Base-by-base conservation (phyloP, 2,329 filamentous ascomycete genomes). In the Sclerotiophoma versabilis region DNA sequence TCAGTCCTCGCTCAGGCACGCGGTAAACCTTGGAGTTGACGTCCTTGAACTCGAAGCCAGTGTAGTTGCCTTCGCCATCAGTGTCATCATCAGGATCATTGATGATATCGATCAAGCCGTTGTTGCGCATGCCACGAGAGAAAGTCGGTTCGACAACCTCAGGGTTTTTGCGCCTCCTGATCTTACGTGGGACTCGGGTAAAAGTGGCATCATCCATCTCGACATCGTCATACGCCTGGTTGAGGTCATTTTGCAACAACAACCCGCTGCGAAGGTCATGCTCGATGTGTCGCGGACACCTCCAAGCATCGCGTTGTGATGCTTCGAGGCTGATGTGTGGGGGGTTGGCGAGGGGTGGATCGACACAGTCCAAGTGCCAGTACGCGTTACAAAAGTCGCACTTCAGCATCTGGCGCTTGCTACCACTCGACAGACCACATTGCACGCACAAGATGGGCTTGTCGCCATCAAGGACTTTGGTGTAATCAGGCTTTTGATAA, bases 311-410 rank as follows among this genome's bases (percentile, higher is more conserved):
- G 39, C 88, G 86, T 45, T 88, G 81, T 44, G 80, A 80, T 61
- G 80, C 80, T 44, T 82, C 71, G 39, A 69, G 63, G 56, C 65
- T 68, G 52, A 76, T 71, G 48, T 87, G 83, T 10, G 93, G 93
- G 32, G 92, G 90, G 49, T 90, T 86, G 27, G 92, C 87, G 69
- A 93, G 78, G 27, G 93, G 93, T 23, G 92, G 91, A 70, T 96
- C 88, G 14, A 96, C 80, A 76, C 95, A 99, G 75, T 98, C 93
- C 45, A 96, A 81, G 77, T 99, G 95, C 90, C 93, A 99, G 69
- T 88, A 84, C 27, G 91, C 83, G 11, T 85, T 81, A 76, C 93
- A 99, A 67, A 84, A 85, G 74, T 92, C 92, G 79, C 93, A 99
- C 38, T 89, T 87, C 63, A 97, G 89, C 65, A 98, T 92, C 62